phyloP scores from a whole-genome alignment of 1,139 yeast genomes.

The Blastobotrys ciferrii region DNA sequence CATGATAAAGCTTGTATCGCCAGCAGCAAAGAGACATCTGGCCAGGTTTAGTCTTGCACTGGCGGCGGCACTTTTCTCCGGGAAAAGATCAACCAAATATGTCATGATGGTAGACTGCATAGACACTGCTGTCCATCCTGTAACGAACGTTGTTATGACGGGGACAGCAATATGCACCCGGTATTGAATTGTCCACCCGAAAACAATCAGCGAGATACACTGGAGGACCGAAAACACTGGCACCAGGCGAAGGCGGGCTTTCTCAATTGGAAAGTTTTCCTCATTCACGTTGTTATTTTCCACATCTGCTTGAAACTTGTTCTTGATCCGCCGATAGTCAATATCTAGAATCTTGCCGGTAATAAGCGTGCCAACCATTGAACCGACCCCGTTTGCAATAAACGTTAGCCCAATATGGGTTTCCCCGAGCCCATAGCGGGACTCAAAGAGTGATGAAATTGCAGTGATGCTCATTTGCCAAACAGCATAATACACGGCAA shows the following conservation, averaged over 20 bases:
- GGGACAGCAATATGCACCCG: conserved; percentile 50
- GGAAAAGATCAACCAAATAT: conserved; percentile 58
- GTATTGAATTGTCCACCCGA: conserved; percentile 64
- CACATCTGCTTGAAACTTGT: conserved; percentile 42
- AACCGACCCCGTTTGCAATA: conserved; percentile 37
- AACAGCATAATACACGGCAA: conserved; percentile 13
- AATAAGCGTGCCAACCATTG: conserved; percentile 31
- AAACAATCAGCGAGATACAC: conserved; percentile 43
- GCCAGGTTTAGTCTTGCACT: conserved; percentile 56
- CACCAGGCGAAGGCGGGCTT: conserved; percentile 42
- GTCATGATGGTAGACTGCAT: conserved; percentile 46
- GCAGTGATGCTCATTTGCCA: conserved; percentile 15
- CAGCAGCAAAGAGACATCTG: conserved; percentile 57
- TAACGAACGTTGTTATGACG: conserved; percentile 48
- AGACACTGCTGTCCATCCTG: conserved; percentile 49
- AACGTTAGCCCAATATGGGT: conserved; percentile 56
- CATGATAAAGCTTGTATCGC: conserved; percentile 56
- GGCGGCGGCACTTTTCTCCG: conserved; percentile 55
- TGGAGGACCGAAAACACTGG: conserved; percentile 35
- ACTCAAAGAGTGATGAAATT: conserved; percentile 12
- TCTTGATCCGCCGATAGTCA: conserved; percentile 22
- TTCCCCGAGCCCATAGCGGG: conserved; percentile 28
- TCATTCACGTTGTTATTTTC: conserved; percentile 38
- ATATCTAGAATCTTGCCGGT: conserved; percentile 33
- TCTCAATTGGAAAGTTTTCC: conserved; percentile 43